These are phyloP conservation scores for Mycena crocata DNA, from an alignment of 768 basidiomycete species.

Conservation along the genomic window DNA sequence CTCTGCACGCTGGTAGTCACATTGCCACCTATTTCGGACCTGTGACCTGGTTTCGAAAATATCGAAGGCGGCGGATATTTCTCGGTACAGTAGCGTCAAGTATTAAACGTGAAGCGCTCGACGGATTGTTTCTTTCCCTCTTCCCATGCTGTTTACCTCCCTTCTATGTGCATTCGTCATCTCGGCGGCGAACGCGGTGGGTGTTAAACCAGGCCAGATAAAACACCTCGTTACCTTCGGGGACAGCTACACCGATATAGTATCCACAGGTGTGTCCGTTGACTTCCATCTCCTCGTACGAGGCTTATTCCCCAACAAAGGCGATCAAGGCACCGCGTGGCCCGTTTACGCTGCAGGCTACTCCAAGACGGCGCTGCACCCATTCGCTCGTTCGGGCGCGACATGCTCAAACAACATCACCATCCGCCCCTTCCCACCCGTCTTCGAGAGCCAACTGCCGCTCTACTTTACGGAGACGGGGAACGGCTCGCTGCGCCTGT, in stretches of 20 bases:
- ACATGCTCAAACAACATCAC: constrained; percentile 75
- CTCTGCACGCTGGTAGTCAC: background rate
- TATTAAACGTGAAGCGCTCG: background rate
- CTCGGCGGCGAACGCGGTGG: constrained; percentile 29
- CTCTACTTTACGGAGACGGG: constrained; percentile 56
- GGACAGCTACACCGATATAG: constrained; percentile 72
- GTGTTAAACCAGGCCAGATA: constrained; percentile 57
- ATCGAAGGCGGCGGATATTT: constrained; percentile 8
- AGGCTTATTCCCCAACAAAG: background rate
- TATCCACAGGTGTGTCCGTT: constrained; percentile 37
- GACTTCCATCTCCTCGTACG: background rate
- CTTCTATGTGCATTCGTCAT: constrained; percentile 13
- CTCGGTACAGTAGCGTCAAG: background rate
- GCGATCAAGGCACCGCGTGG: constrained; percentile 66
- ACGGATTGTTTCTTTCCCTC: background rate
- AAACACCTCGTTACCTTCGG: constrained; percentile 77
- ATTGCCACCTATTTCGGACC: background rate
- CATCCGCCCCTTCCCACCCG: constrained; percentile 64
- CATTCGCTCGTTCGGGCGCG: constrained; percentile 72
- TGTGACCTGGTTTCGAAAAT: constrained; percentile 18
- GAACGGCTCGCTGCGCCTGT: constrained; percentile 54
- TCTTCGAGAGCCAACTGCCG: constrained; percentile 70
- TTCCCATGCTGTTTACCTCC: constrained; percentile 12
- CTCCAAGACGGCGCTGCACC: constrained; percentile 62
- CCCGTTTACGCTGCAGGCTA: constrained; percentile 70